These are phyloP conservation scores for Fusarium albosuccineum DNA, from an alignment of 2,329 filamentous ascomycete species.

Conservation along the genomic window DNA sequence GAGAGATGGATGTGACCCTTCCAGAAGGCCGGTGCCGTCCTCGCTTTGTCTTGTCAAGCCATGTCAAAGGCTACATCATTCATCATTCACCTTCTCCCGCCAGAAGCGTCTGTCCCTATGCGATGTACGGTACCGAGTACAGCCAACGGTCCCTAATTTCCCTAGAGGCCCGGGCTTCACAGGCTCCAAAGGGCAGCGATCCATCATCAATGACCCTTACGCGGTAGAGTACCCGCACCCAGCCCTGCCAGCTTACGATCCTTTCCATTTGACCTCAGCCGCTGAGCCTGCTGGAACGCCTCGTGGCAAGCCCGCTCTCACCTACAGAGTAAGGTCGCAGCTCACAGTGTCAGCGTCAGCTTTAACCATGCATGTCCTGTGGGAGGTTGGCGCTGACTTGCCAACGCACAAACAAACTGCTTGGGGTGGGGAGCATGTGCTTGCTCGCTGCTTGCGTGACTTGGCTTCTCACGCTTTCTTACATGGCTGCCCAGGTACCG, in stretches of 20 bases:
- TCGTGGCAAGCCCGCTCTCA: conserved; percentile 36
- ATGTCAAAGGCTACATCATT: conserved; percentile 15
- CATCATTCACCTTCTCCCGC: conserved; percentile 35
- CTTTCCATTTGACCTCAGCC: conserved; percentile 42
- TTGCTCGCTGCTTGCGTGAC: conserved; percentile 10
- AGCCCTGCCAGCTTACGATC: conserved; percentile 45
- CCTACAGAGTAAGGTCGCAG: conserved; percentile 32
- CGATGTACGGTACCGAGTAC: conserved; percentile 23
- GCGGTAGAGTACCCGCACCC: conserved; percentile 34
- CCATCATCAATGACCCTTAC: conserved; percentile 20
- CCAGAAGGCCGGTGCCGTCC: conserved; percentile 28
- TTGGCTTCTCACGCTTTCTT: neutral
- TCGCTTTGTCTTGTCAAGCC: conserved; percentile 23
- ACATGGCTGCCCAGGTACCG: neutral
- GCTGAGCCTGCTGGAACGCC: conserved; percentile 40
- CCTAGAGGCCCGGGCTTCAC: conserved; percentile 32
- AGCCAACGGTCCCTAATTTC: conserved; percentile 39
- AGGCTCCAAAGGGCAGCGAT: conserved; percentile 25
- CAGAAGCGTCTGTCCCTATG: conserved; percentile 20
- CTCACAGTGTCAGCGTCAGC: conserved; percentile 39
- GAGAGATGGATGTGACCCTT: conserved; percentile 17
- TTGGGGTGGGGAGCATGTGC: conserved; percentile 14
- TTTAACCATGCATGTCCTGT: conserved; percentile 33
- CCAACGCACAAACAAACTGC: conserved; percentile 17
- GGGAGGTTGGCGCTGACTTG: conserved; percentile 37